Evolutionary conservation across 2,329 filamentous ascomycete species (phyloP), one percentile per base, ranked within the genome.

Genomic region (Lanzia echinophila): DNA sequence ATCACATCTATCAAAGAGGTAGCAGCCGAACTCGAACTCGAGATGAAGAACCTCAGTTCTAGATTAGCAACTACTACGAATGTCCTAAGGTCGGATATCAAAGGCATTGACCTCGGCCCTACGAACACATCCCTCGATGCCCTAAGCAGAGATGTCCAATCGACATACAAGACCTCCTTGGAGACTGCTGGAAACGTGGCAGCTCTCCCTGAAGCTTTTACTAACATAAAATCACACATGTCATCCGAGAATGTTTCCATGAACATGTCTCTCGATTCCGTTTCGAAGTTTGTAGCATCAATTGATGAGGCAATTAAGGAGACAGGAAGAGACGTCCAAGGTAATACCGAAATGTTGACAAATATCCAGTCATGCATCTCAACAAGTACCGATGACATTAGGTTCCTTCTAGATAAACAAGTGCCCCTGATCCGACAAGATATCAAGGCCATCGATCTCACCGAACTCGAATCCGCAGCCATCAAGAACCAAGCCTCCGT

Each of bases 341-440:
- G 50, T 48, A 53, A 53, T 42, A 48, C 50, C 39, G 50, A 53
- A 46, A 48, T 53, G 19, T 53, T 53, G 50, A 42, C 50, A 47
- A 53, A 53, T 17, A 48, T 53, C 36, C 41, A 53, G 50, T 53
- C 50, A 48, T 48, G 50, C 32, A 32, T 53, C 32, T 46, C 50
- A 41, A 48, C 44, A 48, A 53, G 50, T 53, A 48, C 50, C 50
- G 39, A 53, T 48, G 50, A 53, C 44, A 53, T 58, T 34, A 47
- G 47, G 19, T 50, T 34, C 20, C 50, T 58, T 48, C 12, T 58
- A 34, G 43, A 56, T 49, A 52, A 56, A 34, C 50, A 48, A 44
- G 44, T 58, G 19, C 54, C 56, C 19, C 22, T 41, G 31, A 53
- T 58, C 15, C 55, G 54, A 38, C 24, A 56, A 44, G 56, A 58